phyloP scores from a whole-genome alignment of 192 early-diverging fungal species.

The Coemansia sp. region DNA sequence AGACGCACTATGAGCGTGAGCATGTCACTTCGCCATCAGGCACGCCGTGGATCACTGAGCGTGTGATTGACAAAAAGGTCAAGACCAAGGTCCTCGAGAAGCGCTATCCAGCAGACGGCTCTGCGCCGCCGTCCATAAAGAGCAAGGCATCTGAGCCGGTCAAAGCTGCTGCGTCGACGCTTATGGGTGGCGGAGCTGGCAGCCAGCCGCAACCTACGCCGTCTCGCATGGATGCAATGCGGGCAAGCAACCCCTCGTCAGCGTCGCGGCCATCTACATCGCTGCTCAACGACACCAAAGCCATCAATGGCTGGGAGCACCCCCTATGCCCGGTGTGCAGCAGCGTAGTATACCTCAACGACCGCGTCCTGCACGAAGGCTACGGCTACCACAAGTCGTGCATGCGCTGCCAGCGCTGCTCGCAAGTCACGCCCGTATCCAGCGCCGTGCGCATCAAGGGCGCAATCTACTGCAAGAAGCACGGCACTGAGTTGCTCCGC shows the following conservation, averaged over 20 bases:
- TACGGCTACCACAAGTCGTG: slow-evolving; percentile 57
- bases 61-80: slow-evolving; percentile 52
- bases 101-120: slow-evolving; percentile 45
- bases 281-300: slow-evolving; percentile 48
- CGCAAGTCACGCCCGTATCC: slow-evolving; percentile 34
- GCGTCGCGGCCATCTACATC: slow-evolving; percentile 48
- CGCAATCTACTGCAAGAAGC: slow-evolving; percentile 56
- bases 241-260: slow-evolving; percentile 22
- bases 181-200: slow-evolving; percentile 38
- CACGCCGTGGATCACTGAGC: slow-evolving; percentile 54
- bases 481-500: slow-evolving; percentile 50
- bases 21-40: slow-evolving; percentile 50
- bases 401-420: slow-evolving; percentile 55
- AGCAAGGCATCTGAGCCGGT: slow-evolving; percentile 1
- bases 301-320: slow-evolving; percentile 55
- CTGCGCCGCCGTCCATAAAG: slow-evolving; percentile 13
- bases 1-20: slow-evolving; percentile 55
- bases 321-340: slow-evolving; percentile 53
- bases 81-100: slow-evolving; percentile 55
- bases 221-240: slow-evolving; percentile 19
- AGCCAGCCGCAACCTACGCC: slow-evolving; percentile 3
- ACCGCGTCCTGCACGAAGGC: slow-evolving; percentile 53
- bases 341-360: slow-evolving; percentile 48
- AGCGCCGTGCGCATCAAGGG: slow-evolving; percentile 53
- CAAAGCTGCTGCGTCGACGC: slow-evolving; percentile 14